A percentile compares a stretch with the other conserved stretches of the same genome.
Conservation (phyloP, 2,329 filamentous ascomycete species). For the Calycina marina region DNA sequence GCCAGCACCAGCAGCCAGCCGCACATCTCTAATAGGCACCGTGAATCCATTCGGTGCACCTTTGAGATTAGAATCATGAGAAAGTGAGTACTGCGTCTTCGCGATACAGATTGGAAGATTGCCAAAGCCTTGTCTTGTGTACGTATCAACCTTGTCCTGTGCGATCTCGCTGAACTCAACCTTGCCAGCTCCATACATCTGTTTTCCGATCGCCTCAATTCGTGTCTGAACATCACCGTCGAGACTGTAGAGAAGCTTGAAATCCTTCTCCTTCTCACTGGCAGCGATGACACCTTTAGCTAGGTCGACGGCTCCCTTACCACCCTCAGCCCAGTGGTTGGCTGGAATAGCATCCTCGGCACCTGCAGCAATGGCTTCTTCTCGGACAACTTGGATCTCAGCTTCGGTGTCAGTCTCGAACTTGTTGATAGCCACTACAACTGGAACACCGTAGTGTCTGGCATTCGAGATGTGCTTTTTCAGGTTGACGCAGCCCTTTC, state of each 20-base stretch:
- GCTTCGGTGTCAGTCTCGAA: constrained; percentile 89
- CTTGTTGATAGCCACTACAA: constrained; percentile 94
- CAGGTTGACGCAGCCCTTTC: constrained; percentile 82
- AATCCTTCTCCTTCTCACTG: constrained; percentile 69
- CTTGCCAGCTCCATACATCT: constrained; percentile 84
- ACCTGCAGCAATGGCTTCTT: constrained; percentile 82
- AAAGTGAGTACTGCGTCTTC: constrained; percentile 96
- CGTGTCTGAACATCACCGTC: constrained; percentile 72
- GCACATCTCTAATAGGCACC: constrained; percentile 84
- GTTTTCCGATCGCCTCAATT: constrained; percentile 77
- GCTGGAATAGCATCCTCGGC: constrained; percentile 87
- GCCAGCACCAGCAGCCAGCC: constrained; percentile 85
- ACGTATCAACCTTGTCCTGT: constrained; percentile 91
- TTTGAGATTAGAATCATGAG: constrained; percentile 85
- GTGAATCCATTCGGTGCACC: constrained; percentile 90
- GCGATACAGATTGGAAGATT: constrained; percentile 93
- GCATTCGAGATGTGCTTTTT: constrained; percentile 93
- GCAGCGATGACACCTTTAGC: constrained; percentile 77
- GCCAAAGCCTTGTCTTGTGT: constrained; percentile 80
- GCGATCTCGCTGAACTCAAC: constrained; percentile 92
- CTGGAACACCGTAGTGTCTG: constrained; percentile 75
- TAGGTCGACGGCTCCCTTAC: constrained; percentile 76
- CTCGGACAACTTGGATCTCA: constrained; percentile 75
- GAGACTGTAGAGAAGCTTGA: constrained; percentile 73
- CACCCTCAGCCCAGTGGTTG: constrained; percentile 95